phyloP scores from a whole-genome alignment of 108 stramenopile genomes.

The Nannochloropsis gaditana region DNA sequence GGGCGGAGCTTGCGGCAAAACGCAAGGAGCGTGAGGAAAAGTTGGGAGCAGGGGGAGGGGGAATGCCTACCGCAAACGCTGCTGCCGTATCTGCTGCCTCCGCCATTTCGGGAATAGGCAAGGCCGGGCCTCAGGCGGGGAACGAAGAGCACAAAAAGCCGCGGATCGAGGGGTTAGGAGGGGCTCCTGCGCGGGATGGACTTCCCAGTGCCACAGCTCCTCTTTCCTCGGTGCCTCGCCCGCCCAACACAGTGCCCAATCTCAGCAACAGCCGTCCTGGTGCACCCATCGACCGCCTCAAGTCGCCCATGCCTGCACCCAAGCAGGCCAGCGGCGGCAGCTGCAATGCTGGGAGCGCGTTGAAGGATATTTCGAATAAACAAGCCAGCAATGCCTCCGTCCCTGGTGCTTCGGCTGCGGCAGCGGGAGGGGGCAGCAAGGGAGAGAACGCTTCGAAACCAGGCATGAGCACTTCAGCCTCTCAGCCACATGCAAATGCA shows the following conservation, averaged over 20 bases:
- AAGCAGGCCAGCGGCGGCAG: neutral
- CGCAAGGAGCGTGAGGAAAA: conserved; percentile 6
- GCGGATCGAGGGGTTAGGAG: neutral
- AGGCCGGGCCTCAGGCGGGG: neutral
- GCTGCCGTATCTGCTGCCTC: neutral
- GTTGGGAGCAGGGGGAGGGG: neutral
- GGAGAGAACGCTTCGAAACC: too few species aligned
- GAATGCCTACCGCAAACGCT: neutral
- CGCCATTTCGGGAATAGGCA: neutral
- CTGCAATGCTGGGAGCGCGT: neutral
- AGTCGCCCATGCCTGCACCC: neutral
- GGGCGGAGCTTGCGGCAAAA: neutral
- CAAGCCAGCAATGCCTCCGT: neutral
- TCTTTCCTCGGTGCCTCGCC: neutral
- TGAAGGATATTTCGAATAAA: neutral
- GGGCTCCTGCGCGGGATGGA: neutral
- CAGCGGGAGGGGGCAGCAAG: neutral
- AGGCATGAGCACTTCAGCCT: too few species aligned
- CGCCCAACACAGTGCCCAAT: neutral
- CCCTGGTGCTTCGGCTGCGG: neutral
- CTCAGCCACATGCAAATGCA: too few species aligned
- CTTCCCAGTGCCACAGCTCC: neutral
- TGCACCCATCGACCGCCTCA: conserved; percentile 2
- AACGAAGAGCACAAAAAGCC: neutral
- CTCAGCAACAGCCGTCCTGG: neutral